Conservation (phyloP, 805 yeast species). For the Tetrapisispora phaffii region DNA sequence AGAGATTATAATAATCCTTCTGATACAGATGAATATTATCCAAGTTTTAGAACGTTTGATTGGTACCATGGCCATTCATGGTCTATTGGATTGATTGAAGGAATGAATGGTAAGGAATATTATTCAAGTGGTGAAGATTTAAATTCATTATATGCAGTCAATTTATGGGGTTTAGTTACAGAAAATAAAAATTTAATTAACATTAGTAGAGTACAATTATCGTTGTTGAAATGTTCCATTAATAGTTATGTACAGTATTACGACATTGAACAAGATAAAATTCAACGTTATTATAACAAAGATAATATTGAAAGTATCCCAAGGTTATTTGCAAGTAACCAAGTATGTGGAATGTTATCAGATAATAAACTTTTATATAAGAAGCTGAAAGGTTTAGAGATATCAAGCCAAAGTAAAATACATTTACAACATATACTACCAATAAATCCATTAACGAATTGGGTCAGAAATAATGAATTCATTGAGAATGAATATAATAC, state of each 20-base stretch:
- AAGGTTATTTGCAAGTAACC: not conserved
- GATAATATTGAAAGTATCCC: not conserved
- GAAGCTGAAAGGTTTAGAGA: not conserved
- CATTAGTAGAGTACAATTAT: not conserved
- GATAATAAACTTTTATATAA: slow-evolving; percentile 1
- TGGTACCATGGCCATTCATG: slow-evolving; percentile 68
- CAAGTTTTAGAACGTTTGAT: slow-evolving; percentile 56
- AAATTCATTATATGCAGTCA: slow-evolving; percentile 58
- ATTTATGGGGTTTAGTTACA: slow-evolving; percentile 45
- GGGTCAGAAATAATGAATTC: slow-evolving; percentile 43
- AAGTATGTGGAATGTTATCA: slow-evolving; percentile 2
- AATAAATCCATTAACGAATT: slow-evolving; percentile 27
- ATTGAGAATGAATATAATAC: slow-evolving; percentile 30
- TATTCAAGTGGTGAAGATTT: slow-evolving; percentile 66
- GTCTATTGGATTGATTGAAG: slow-evolving; percentile 58
- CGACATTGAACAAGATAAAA: not conserved
- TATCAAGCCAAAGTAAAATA: not conserved
- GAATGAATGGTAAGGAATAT: slow-evolving; percentile 39
- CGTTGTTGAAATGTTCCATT: not conserved
- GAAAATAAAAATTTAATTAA: not conserved
- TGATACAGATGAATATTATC: slow-evolving; percentile 43
- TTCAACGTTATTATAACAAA: not conserved
- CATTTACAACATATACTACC: slow-evolving; percentile 3
- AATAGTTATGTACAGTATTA: not conserved
- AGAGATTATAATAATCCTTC: slow-evolving; percentile 64